Evolutionary conservation across 257 asterid genomes (phyloP).

Genomic region (Galeopsis tetrahit): DNA sequence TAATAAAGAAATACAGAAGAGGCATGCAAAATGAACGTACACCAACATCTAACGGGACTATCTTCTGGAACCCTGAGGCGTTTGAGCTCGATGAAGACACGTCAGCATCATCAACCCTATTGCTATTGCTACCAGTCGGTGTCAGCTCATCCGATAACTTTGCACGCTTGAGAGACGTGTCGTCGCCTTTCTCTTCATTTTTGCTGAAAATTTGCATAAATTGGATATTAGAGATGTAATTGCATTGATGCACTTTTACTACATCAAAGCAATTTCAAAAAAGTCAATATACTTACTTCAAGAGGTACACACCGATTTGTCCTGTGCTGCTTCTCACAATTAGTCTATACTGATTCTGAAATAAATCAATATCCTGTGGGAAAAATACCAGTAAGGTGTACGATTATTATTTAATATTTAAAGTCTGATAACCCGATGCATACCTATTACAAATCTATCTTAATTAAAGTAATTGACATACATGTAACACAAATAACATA

Average conservation of each 20-base stretch:
- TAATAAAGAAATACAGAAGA: neutral
- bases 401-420: too few species aligned
- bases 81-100: slow-evolving; percentile 34
- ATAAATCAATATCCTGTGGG: slow-evolving; percentile 54
- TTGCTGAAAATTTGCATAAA: slow-evolving; percentile 45
- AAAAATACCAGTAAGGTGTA: slow-evolving; percentile 34
- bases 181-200: slow-evolving; percentile 43
- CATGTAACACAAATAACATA: too few species aligned
- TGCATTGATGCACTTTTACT: too few species aligned
- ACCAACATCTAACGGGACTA: slow-evolving; percentile 58
- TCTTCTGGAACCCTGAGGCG: slow-evolving; percentile 50
- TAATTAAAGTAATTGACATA: too few species aligned
- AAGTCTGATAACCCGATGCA: too few species aligned
- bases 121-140: slow-evolving; percentile 37
- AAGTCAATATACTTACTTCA: slow-evolving; percentile 51
- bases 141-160: slow-evolving; percentile 43
- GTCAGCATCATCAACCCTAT: slow-evolving; percentile 36
- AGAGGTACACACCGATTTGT: slow-evolving; percentile 63
- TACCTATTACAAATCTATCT: too few species aligned
- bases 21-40: slow-evolving; percentile 49
- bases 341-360: slow-evolving; percentile 57
- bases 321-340: slow-evolving; percentile 69
- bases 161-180: slow-evolving; percentile 41
- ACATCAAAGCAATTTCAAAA: neutral
- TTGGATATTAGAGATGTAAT: slow-evolving; percentile 30